Evolutionary conservation across 2,329 filamentous ascomycete genomes (phyloP), one percentile per base, ranked within the genome.

Genomic region (Colletotrichum brevisporum): DNA sequence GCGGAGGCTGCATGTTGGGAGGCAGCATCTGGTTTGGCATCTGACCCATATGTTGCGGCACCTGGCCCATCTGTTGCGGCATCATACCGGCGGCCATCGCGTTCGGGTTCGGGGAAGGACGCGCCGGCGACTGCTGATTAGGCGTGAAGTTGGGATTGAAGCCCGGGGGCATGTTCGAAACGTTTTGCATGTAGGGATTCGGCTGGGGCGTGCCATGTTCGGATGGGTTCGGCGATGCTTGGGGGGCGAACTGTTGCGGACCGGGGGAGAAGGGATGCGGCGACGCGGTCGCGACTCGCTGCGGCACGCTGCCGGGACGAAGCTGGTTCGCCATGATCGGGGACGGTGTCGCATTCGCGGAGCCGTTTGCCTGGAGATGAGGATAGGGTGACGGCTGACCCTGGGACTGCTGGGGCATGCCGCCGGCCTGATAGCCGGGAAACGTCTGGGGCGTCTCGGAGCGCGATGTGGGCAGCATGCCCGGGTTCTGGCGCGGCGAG

Each of bases 371-470:
- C 76, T 94, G 92, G 63, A 97, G 87, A 82, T 97, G 95, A 71
- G 94, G 90, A 78, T 95, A 97, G 64, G 89, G 89, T 69, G 87
- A 90, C 18, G 90, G 89, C 76, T 92, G 91, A 50, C 84, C 83
- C 59, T 89, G 87, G 72, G 88, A 88, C 77, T 88, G 89, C 75
- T 86, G 88, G 56, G 85, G 85, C 79, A 91, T 90, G 71, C 84
- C 83, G 75, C 84, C 83, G 75, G 88, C 88, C 69, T 91, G 92
- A 79, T 91, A 95, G 73, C 89, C 90, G 31, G 91, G 85, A 75
- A 91, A 95, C 77, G 95, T 93, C 76, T 94, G 93, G 41, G 95
- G 95, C 36, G 95, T 98, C 78, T 97, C 95, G 75, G 95, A 95
- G 81, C 95, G 93, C 81, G 95, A 97, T 26, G 89, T 90, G 56